phyloP scores from a whole-genome alignment of 352 stramenopile genomes.

The Phytophthora meadii region DNA sequence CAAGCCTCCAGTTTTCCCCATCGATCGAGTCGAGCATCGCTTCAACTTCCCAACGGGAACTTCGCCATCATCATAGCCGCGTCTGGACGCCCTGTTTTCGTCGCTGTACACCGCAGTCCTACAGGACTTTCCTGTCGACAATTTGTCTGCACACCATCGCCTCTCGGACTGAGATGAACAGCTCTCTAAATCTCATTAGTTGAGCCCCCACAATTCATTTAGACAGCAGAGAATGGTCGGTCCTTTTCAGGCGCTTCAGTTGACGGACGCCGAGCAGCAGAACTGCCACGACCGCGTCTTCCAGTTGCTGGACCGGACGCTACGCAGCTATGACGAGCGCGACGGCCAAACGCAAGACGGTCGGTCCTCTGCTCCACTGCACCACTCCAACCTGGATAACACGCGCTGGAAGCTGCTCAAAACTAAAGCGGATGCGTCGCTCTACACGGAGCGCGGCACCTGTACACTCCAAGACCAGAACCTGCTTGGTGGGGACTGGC shows the following conservation, averaged over 20 bases:
- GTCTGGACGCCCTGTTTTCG: constrained; percentile 19
- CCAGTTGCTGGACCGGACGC: constrained; percentile 33
- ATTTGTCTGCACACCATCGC: neutral
- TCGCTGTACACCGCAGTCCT: constrained; percentile 1
- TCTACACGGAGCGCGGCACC: constrained; percentile 26
- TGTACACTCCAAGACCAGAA: constrained; percentile 20
- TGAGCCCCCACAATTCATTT: constrained; percentile 4
- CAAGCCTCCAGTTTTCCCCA: constrained; percentile 9
- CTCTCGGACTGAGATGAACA: constrained; percentile 1
- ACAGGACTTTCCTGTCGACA: no score
- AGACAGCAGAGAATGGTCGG: neutral
- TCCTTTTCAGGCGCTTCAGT: constrained; percentile 9
- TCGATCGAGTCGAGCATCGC: constrained; percentile 5
- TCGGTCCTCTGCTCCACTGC: constrained; percentile 1
- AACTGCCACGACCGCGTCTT: constrained; percentile 27
- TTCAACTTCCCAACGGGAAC: constrained; percentile 11
- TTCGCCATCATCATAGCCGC: constrained; percentile 26
- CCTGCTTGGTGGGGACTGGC: constrained; percentile 28
- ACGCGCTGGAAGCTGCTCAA: constrained; percentile 36
- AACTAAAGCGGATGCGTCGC: constrained; percentile 21
- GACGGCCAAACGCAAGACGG: constrained; percentile 15
- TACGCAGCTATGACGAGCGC: constrained; percentile 38
- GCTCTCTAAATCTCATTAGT: constrained; percentile 5
- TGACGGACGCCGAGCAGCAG: constrained; percentile 13
- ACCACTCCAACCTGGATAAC: constrained; percentile 32